phyloP scores from a whole-genome alignment of 2,329 filamentous ascomycete genomes.

The Cyphellophora attinorum region DNA sequence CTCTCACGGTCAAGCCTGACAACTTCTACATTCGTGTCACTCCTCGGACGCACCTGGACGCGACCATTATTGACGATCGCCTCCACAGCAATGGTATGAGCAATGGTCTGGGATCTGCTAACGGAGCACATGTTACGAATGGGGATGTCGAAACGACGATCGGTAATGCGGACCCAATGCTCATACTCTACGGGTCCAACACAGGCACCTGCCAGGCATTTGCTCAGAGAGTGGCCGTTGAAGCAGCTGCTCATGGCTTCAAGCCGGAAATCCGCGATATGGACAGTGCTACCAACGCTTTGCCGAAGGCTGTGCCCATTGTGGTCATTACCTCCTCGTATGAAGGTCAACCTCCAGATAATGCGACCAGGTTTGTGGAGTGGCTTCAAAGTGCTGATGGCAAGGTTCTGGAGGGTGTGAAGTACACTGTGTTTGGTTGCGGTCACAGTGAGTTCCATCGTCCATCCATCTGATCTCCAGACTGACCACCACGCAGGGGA shows the following conservation, averaged over 20 bases:
- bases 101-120: constrained; percentile 3
- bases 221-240: constrained; percentile 52
- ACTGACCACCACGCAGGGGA: too few species aligned
- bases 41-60: constrained; percentile 23
- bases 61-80: constrained; percentile 7
- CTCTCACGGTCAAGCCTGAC: constrained; percentile 32
- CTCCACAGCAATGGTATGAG: neutral
- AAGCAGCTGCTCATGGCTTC: constrained; percentile 53
- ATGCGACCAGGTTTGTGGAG: constrained; percentile 57
- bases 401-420: constrained; percentile 46
- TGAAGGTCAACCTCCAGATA: constrained; percentile 65
- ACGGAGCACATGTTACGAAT: constrained; percentile 5
- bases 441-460: constrained; percentile 49
- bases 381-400: constrained; percentile 53
- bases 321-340: constrained; percentile 63
- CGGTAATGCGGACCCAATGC: constrained; percentile 42
- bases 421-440: constrained; percentile 62
- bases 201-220: constrained; percentile 65
- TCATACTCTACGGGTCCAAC: constrained; percentile 66
- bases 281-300: constrained; percentile 50
- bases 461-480: too few species aligned
- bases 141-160: neutral
- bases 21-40: too few species aligned
- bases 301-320: constrained; percentile 53
- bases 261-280: constrained; percentile 46